Conservation (phyloP, 441 rosid genomes). For the Pelargonium myrrhifolium region DNA sequence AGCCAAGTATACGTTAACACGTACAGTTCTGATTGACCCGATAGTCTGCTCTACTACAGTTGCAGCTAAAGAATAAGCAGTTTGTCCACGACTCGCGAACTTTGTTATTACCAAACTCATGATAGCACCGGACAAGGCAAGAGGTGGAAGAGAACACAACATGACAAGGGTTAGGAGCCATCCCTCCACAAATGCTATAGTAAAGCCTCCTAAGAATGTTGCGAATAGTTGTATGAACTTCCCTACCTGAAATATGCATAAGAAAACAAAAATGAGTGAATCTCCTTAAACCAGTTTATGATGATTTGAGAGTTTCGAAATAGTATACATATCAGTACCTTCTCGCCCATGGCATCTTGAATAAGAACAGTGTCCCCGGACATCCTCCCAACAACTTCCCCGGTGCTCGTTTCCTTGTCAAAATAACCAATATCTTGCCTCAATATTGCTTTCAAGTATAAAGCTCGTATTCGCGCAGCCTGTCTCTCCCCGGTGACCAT, state of each 20-base stretch:
- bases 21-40: slow-evolving; percentile 68
- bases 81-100: slow-evolving; percentile 53
- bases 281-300: too few species aligned
- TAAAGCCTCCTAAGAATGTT: slow-evolving; percentile 58
- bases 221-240: slow-evolving; percentile 56
- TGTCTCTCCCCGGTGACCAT: slow-evolving; percentile 87
- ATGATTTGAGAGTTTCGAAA: too few species aligned
- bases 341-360: slow-evolving; percentile 87
- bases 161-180: slow-evolving; percentile 51
- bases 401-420: slow-evolving; percentile 66
- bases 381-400: slow-evolving; percentile 79
- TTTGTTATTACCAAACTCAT: slow-evolving; percentile 39
- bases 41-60: slow-evolving; percentile 68
- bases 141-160: slow-evolving; percentile 47
- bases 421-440: slow-evolving; percentile 76
- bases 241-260: slow-evolving; percentile 48
- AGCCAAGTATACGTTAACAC: slow-evolving; percentile 13
- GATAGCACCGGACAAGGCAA: slow-evolving; percentile 43
- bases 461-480: slow-evolving; percentile 50
- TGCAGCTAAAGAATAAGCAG: slow-evolving; percentile 60
- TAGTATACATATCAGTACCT: slow-evolving; percentile 31
- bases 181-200: slow-evolving; percentile 50
- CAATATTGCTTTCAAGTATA: slow-evolving; percentile 62
- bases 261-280: slow-evolving; percentile 1
- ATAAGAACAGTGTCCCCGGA: slow-evolving; percentile 79